Evolutionary conservation across 805 yeast species (phyloP).

Genomic region (Maudiozyma pseudohumilis): DNA sequence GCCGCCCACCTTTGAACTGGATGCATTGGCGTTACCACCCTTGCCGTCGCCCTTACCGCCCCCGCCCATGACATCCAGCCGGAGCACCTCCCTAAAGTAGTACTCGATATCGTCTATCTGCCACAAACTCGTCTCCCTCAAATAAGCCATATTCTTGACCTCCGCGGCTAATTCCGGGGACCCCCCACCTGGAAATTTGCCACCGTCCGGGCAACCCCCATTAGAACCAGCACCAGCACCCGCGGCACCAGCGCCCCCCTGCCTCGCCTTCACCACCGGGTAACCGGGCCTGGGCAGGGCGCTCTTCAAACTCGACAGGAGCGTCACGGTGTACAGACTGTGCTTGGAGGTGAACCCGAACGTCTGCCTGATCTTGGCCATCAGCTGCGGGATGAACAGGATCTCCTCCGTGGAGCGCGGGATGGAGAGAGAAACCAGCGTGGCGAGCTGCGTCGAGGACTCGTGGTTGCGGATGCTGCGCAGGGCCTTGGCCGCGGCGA

Average conservation of each 20-base stretch:
- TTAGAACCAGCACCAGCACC: neutral
- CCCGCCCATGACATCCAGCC: constrained; percentile 13
- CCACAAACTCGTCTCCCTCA: constrained; percentile 19
- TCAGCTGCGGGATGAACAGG: constrained; percentile 57
- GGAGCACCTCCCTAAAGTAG: constrained; percentile 16
- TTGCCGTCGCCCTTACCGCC: neutral
- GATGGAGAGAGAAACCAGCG: constrained; percentile 57
- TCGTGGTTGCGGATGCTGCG: constrained; percentile 48
- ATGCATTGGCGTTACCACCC: neutral
- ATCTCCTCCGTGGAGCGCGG: constrained; percentile 77
- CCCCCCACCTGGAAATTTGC: neutral
- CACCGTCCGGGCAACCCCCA: too few relatives aligned
- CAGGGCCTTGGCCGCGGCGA: constrained; percentile 55
- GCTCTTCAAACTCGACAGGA: constrained; percentile 61
- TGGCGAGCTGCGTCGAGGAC: constrained; percentile 39
- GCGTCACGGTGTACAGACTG: constrained; percentile 59
- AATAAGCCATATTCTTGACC: constrained; percentile 9
- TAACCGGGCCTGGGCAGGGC: constrained; percentile 32
- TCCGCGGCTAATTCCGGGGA: neutral
- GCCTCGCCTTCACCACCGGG: neutral
- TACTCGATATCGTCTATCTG: constrained; percentile 21
- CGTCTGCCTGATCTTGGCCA: constrained; percentile 58
- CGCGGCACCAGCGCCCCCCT: too few relatives aligned
- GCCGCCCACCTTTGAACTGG: too few relatives aligned
- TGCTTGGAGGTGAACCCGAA: constrained; percentile 67